Evolutionary conservation across 1,284 basidiomycete species (phyloP).

Genomic region (Pseudozyma hubeiensis): DNA sequence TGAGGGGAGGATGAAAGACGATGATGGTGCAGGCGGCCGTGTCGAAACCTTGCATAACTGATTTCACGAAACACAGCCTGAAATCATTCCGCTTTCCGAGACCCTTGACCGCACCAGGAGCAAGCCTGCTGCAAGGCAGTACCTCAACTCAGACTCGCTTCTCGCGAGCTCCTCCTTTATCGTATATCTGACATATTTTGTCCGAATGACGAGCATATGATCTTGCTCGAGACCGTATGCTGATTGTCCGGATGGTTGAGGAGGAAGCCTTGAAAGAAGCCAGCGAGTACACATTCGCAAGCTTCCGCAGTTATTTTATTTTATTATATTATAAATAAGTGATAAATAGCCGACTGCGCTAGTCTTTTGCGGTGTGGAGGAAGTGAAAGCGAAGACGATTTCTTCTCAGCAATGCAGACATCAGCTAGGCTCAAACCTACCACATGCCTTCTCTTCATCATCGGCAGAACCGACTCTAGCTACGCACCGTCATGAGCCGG

Average conservation of each 20-base stretch:
- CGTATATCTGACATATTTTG: too few species aligned
- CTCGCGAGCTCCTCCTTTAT: too few species aligned
- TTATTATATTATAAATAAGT: background rate
- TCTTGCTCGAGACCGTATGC: too few species aligned
- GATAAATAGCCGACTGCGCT: background rate
- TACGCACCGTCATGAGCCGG: constrained; percentile 26
- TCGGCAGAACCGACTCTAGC: background rate
- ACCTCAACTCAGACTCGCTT: too few species aligned
- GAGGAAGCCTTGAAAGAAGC: too few species aligned
- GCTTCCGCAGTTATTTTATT: background rate
- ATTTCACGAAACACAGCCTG: constrained; percentile 4
- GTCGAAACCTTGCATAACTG: background rate
- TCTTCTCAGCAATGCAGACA: constrained; percentile 9
- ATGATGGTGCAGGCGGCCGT: background rate
- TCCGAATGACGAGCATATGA: too few species aligned
- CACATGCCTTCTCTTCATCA: background rate
- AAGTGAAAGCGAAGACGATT: background rate
- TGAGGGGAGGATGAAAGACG: background rate
- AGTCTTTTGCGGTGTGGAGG: constrained; percentile 3
- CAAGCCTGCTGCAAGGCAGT: too few species aligned
- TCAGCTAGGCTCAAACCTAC: background rate
- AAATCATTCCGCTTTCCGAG: constrained; percentile 9
- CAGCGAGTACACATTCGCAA: too few species aligned
- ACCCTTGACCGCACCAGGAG: constrained; percentile 13
- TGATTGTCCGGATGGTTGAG: too few species aligned